These are phyloP conservation scores for Candida golubevii DNA, from an alignment of 805 yeast genomes.

Conservation along the genomic window DNA sequence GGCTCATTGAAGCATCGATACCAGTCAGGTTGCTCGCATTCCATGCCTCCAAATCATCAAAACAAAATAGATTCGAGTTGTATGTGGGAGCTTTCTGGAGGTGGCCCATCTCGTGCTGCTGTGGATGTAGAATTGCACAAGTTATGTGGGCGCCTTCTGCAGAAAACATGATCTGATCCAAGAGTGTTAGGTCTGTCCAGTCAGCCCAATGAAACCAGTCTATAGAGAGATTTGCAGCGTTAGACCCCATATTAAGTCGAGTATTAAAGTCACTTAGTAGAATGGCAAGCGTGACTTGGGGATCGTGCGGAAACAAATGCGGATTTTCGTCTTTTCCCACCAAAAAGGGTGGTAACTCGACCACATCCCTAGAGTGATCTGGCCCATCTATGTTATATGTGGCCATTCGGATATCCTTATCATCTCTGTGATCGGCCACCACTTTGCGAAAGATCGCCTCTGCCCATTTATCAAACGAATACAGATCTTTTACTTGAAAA, in stretches of 20 bases:
- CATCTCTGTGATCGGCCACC: neutral
- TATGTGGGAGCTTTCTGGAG: neutral
- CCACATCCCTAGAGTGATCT: neutral
- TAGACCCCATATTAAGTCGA: slow-evolving; percentile 8
- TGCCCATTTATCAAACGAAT: slow-evolving; percentile 11
- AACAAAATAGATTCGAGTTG: too few relatives aligned
- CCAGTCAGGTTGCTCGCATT: neutral
- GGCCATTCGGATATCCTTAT: slow-evolving; percentile 1
- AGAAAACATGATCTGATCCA: slow-evolving; percentile 7
- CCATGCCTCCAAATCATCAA: neutral
- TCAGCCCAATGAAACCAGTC: slow-evolving; percentile 19
- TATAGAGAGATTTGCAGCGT: neutral
- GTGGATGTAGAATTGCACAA: slow-evolving; percentile 6
- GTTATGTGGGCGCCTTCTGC: neutral
- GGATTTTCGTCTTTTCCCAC: slow-evolving; percentile 6
- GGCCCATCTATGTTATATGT: slow-evolving; percentile 1
- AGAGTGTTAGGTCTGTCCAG: slow-evolving; percentile 14
- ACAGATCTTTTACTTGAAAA: slow-evolving; percentile 1
- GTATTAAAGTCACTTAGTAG: slow-evolving; percentile 13
- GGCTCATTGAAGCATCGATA: slow-evolving; percentile 18
- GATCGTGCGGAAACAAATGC: slow-evolving; percentile 15
- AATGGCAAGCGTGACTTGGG: slow-evolving; percentile 20
- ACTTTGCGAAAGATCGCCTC: slow-evolving; percentile 5
- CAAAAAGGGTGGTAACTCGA: slow-evolving; percentile 7
- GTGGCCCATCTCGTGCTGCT: neutral